A percentile compares a stretch with the other conserved stretches of the same genome.
Evolutionary conservation across 2,329 filamentous ascomycete species (phyloP).

Genomic region (Microcyclosporella mali): DNA sequence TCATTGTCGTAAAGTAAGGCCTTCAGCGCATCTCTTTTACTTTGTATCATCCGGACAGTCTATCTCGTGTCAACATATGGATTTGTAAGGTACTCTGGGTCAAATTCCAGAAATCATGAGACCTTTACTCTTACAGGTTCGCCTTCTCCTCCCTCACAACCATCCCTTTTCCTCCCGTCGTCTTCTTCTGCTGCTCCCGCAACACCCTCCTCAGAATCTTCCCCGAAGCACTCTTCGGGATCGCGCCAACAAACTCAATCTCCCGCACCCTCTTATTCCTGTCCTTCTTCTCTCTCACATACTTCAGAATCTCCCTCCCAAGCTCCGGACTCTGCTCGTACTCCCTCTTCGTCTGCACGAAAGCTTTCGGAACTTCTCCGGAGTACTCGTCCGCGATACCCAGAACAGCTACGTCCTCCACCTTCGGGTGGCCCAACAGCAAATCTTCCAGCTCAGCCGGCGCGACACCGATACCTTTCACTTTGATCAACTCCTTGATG

Average conservation of each 20-base stretch:
- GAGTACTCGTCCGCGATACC: slow-evolving; percentile 40
- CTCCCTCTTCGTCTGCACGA: slow-evolving; percentile 29
- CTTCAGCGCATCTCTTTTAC: too few relatives aligned
- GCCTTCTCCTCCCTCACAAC: slow-evolving; percentile 32
- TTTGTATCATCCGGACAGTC: too few relatives aligned
- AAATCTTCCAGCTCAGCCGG: slow-evolving; percentile 47
- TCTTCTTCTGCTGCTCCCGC: slow-evolving; percentile 37
- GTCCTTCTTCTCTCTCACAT: slow-evolving; percentile 37
- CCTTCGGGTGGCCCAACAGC: slow-evolving; percentile 42
- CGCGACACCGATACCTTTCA: slow-evolving; percentile 49
- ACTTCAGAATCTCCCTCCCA: slow-evolving; percentile 35
- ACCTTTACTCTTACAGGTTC: slow-evolving; percentile 16
- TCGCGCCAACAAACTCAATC: slow-evolving; percentile 34
- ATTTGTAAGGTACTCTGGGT: too few relatives aligned
- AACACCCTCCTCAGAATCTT: slow-evolving; percentile 36
- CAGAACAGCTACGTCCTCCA: slow-evolving; percentile 46
- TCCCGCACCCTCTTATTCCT: slow-evolving; percentile 45
- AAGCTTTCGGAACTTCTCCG: slow-evolving; percentile 35
- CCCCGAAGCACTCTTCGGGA: slow-evolving; percentile 31
- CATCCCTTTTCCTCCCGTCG: slow-evolving; percentile 24
- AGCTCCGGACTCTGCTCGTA: slow-evolving; percentile 29
- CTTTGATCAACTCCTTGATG: slow-evolving; percentile 49
- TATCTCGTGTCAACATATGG: too few relatives aligned
- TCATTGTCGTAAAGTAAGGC: too few relatives aligned
- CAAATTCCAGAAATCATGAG: too few relatives aligned